Evolutionary conservation across 2,329 filamentous ascomycete species (phyloP), one percentile per base, ranked within the genome.

Genomic region (Graphilbum ipis-grandicollis): DNA sequence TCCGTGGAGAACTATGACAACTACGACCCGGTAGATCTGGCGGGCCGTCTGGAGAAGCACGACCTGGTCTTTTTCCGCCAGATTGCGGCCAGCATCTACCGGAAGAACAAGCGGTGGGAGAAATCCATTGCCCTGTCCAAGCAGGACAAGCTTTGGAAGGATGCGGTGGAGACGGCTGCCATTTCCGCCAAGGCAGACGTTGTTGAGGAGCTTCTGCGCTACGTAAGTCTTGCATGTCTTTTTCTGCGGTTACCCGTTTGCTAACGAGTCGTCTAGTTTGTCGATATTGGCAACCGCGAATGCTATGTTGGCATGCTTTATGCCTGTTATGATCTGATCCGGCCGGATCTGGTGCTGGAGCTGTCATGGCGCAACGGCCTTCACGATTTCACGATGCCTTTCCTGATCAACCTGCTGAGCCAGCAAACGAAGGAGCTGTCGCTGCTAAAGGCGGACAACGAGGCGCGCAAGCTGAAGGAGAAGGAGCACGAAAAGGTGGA

Each of bases 241-340:
- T 21, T n/a, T 32, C 12, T 35, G 4, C 47, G 34, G 57, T 67
- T 52, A 62, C 43, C 19, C 14, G 23, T 25, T 12, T 25, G 23
- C 23, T 7, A 25, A n/a, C n/a, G n/a, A n/a, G n/a, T n/a, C n/a
- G n/a, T 17, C 12, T 39, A 96, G 88, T 98, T 98, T 50, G 90
- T 98, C 52, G 90, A 98, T 54, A 94, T 98, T 60, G 90, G 92
- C 50, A 93, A 88, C 66, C 85, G 88, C 44, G 90, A 98, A 58
- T 98, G 90, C 70, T 98, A 93, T 55, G 90, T 94, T n/a, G 92
- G 86, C 53, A 98, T 98, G 86, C 71, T 98, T 34, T 98, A 98
- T 54, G 79, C 92, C 36, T 98, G 90, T 68, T 93, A 98, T 60
- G 90, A 96, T 41, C 79, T 98, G 43, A 86, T 98, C 48, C 83